These are phyloP conservation scores for Ceratobasidium theobromae DNA, from an alignment of 1,284 basidiomycete species.

Conservation along the genomic window DNA sequence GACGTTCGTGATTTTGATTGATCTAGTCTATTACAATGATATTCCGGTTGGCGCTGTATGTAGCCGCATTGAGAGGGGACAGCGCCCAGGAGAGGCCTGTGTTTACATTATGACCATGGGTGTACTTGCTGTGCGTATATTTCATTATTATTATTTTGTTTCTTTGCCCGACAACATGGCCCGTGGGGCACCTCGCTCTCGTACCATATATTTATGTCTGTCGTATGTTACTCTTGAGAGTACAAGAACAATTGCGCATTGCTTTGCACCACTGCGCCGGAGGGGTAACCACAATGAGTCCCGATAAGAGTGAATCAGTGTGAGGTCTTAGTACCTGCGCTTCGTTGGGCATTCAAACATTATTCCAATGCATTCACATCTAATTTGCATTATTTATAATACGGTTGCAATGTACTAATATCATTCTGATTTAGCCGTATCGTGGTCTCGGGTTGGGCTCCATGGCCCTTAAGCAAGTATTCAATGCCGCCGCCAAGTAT, in stretches of 20 bases:
- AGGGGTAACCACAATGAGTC: not conserved
- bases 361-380: constrained; percentile 29
- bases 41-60: constrained; percentile 80
- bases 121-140: constrained; percentile 66
- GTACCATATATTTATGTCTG: constrained; percentile 23
- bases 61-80: constrained; percentile 64
- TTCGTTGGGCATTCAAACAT: not conserved
- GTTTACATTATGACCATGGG: constrained; percentile 86
- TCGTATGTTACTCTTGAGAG: constrained; percentile 10
- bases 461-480: constrained; percentile 61
- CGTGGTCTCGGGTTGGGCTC: constrained; percentile 71
- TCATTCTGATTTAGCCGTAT: constrained; percentile 59
- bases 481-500: constrained; percentile 55
- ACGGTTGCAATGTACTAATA: not conserved
- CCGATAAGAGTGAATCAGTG: not conserved
- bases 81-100: constrained; percentile 51
- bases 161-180: constrained; percentile 4
- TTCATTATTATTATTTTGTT: constrained; percentile 33
- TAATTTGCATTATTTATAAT: constrained; percentile 1
- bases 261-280: not conserved
- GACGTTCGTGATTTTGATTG: constrained; percentile 1
- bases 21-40: constrained; percentile 79
- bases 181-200: not conserved
- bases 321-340: no score
- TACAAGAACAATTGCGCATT: constrained; percentile 9